A percentile compares a stretch with the other conserved stretches of the same genome.
Conservation (phyloP, 1,284 basidiomycete species). For the Termitomyces sp. region DNA sequence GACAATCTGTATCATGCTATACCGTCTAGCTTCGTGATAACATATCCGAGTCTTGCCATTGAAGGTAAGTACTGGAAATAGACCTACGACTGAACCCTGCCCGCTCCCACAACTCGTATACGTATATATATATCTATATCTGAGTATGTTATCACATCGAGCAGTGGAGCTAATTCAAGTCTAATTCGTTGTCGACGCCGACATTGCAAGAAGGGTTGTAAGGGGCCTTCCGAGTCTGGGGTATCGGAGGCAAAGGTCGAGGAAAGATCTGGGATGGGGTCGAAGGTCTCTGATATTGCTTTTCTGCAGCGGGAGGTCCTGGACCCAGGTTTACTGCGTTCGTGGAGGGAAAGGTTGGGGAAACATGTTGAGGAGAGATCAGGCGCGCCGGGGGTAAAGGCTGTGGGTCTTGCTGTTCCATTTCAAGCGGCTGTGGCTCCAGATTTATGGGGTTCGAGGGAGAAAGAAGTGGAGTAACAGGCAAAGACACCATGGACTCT, state of each 20-base stretch:
- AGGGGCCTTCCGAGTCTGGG: background rate
- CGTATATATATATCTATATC: background rate
- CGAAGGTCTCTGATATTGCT: background rate
- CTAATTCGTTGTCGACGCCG: background rate
- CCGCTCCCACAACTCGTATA: too few species aligned
- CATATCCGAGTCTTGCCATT: too few species aligned
- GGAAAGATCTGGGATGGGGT: background rate
- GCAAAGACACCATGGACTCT: background rate
- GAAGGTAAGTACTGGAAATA: too few species aligned
- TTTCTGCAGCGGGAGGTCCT: background rate
- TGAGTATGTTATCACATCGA: background rate
- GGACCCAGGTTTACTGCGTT: background rate
- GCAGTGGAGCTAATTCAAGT: background rate
- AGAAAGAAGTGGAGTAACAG: background rate
- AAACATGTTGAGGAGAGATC: background rate
- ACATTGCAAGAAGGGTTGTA: background rate
- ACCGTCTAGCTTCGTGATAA: too few species aligned
- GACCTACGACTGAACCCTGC: too few species aligned
- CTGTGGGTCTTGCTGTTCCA: background rate
- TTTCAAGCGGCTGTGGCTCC: background rate
- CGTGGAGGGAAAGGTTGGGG: background rate
- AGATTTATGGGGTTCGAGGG: background rate
- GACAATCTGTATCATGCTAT: background rate
- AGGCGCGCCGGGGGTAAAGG: background rate
- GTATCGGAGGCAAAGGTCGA: conserved; percentile 1